phyloP scores from a whole-genome alignment of 2,329 filamentous ascomycete species.

The Penicillium palitans region DNA sequence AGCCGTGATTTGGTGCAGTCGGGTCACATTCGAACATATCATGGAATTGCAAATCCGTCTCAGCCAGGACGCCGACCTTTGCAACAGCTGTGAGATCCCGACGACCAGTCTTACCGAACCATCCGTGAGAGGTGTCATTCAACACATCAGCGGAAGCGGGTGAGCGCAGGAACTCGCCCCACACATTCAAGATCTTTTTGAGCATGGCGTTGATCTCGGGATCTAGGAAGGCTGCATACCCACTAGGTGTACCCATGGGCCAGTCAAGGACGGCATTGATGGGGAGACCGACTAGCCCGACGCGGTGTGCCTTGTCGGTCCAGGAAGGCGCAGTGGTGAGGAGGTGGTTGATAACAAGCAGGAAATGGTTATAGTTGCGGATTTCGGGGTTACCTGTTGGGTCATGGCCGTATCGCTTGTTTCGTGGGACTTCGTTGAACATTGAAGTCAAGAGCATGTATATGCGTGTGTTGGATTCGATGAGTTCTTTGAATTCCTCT shows the following conservation, averaged over 20 bases:
- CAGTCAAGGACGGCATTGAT: constrained; percentile 61
- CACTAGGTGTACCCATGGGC: constrained; percentile 58
- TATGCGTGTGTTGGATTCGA: constrained; percentile 63
- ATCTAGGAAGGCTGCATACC: constrained; percentile 56
- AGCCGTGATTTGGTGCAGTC: constrained; percentile 47
- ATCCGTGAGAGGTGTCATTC: constrained; percentile 49
- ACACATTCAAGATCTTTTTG: constrained; percentile 54
- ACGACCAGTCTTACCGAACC: constrained; percentile 56
- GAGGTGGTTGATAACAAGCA: constrained; percentile 63
- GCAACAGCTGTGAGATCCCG: constrained; percentile 43
- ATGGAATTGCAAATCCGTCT: constrained; percentile 28
- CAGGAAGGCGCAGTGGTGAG: constrained; percentile 35
- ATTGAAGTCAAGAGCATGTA: constrained; percentile 68
- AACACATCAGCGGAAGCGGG: constrained; percentile 56
- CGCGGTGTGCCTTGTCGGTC: constrained; percentile 32
- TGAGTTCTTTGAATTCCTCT: constrained; percentile 64
- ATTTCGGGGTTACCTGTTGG: constrained; percentile 64
- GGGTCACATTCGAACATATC: constrained; percentile 35
- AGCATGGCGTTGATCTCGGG: constrained; percentile 54
- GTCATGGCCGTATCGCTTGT: constrained; percentile 61
- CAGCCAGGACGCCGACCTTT: constrained; percentile 23
- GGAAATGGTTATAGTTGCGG: constrained; percentile 66
- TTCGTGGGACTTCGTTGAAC: constrained; percentile 66
- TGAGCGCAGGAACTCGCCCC: constrained; percentile 55
- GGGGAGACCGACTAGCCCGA: constrained; percentile 55